A percentile compares a stretch with the other conserved stretches of the same genome.
Evolutionary conservation across 2,329 filamentous ascomycete genomes (phyloP).

Genomic region (Plenodomus lindquistii): DNA sequence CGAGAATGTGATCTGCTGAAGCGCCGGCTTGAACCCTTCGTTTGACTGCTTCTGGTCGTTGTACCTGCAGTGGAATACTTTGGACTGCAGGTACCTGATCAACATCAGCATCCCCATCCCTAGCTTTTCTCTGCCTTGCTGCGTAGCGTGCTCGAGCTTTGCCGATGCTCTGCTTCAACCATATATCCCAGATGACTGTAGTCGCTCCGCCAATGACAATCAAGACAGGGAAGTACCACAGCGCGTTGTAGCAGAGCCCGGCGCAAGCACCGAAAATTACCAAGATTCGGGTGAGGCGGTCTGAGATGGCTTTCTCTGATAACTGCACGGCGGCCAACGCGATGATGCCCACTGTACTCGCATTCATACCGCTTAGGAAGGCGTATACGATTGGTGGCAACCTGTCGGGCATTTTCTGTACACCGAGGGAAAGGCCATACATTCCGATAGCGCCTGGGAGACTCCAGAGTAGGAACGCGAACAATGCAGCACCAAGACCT

Average conservation of each 20-base stretch:
- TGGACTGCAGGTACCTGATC: conserved; percentile 23
- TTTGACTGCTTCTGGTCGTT: conserved; percentile 24
- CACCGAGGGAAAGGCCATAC: conserved; percentile 68
- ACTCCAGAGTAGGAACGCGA: conserved; percentile 68
- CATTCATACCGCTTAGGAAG: conserved; percentile 71
- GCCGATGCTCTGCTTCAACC: conserved; percentile 51
- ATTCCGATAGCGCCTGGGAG: conserved; percentile 72
- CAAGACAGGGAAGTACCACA: conserved; percentile 75
- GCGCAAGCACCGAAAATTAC: conserved; percentile 67
- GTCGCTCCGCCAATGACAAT: conserved; percentile 60
- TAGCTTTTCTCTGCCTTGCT: conserved; percentile 19
- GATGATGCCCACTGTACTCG: conserved; percentile 72
- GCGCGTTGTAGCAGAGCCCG: conserved; percentile 69
- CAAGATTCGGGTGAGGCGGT: conserved; percentile 64
- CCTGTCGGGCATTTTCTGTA: conserved; percentile 61
- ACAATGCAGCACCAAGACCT: conserved; percentile 60
- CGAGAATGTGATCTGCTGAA: conserved; percentile 21
- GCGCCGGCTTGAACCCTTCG: conserved; percentile 19
- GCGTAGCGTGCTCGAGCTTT: conserved; percentile 27
- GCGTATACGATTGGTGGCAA: conserved; percentile 69
- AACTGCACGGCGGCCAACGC: conserved; percentile 71
- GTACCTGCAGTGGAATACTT: conserved; percentile 13
- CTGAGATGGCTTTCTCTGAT: conserved; percentile 68
- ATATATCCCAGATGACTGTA: conserved; percentile 61
- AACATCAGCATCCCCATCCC: conserved; percentile 20